These are phyloP conservation scores for Ilyonectria robusta DNA, from an alignment of 2,329 filamentous ascomycete genomes.

Conservation along the genomic window DNA sequence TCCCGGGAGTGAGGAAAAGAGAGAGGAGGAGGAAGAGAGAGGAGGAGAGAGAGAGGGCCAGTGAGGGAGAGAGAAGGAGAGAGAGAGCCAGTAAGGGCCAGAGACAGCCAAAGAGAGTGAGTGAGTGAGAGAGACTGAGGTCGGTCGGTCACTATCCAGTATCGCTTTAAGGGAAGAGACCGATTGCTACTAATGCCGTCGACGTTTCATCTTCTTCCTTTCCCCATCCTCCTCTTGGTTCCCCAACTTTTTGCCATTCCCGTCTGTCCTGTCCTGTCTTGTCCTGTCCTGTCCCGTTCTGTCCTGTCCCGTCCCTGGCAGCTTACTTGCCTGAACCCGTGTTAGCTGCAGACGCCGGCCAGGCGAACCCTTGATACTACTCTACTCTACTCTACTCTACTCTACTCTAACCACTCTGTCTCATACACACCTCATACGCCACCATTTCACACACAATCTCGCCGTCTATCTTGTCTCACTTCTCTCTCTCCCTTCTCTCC, in stretches of 20 bases:
- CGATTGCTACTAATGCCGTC: conserved; percentile 3
- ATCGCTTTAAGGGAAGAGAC: conserved; percentile 23
- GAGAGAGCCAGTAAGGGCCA: neutral
- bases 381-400: neutral
- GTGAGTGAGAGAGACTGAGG: neutral
- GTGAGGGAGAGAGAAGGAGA: neutral
- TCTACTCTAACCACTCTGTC: conserved; percentile 3
- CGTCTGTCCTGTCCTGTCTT: neutral
- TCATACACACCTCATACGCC: conserved; percentile 14
- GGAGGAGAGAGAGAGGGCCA: neutral
- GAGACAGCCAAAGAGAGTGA: neutral
- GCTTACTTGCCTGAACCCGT: conserved; percentile 10
- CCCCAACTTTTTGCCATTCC: neutral
- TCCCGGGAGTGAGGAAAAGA: conserved; percentile 6
- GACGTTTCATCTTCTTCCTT: conserved; percentile 24
- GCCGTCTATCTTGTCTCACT: neutral
- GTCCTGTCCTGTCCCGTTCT: neutral
- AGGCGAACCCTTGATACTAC: conserved; percentile 8
- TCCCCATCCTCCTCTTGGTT: conserved; percentile 11
- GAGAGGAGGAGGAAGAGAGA: neutral
- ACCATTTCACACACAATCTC: neutral
- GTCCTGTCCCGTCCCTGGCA: neutral
- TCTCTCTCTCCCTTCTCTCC: neutral
- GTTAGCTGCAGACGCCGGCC: conserved; percentile 13
- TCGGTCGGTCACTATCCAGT: neutral